phyloP scores from a whole-genome alignment of 352 stramenopile genomes.

The Phytophthora aleatoria region DNA sequence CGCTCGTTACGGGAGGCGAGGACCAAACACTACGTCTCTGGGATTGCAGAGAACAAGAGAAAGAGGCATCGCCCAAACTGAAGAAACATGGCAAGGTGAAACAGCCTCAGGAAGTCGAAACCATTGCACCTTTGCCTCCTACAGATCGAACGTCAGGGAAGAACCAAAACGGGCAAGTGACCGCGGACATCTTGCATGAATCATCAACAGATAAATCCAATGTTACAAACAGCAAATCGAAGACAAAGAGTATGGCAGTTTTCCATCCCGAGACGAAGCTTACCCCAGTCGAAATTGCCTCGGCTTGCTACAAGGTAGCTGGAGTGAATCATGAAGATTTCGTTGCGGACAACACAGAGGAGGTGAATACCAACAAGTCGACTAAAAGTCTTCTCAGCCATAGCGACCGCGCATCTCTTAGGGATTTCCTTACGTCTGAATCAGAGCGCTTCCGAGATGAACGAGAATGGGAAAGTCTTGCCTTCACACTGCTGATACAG shows the following conservation, averaged over 20 bases:
- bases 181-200: constrained; percentile 7
- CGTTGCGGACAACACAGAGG: background rate
- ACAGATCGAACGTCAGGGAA: background rate
- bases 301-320: constrained; percentile 18
- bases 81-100: constrained; percentile 39
- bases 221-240: constrained; percentile 2
- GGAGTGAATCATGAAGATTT: background rate
- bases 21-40: constrained; percentile 75
- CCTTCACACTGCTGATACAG: constrained; percentile 54
- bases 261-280: constrained; percentile 34
- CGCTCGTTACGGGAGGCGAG: constrained; percentile 63
- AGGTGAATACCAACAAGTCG: background rate
- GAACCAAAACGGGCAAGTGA: background rate
- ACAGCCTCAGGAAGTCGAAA: constrained; percentile 27
- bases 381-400: constrained; percentile 13
- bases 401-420: constrained; percentile 12
- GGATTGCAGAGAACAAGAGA: constrained; percentile 45
- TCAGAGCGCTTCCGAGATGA: constrained; percentile 30
- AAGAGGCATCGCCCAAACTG: constrained; percentile 1
- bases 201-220: background rate
- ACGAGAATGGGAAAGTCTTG: constrained; percentile 57
- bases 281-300: constrained; percentile 24
- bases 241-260: constrained; percentile 32
- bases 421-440: constrained; percentile 33
- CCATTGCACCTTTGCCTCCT: background rate